Evolutionary conservation across 164 flowering plant genomes (phyloP).

Genomic region (Aristolochia fimbriata): DNA sequence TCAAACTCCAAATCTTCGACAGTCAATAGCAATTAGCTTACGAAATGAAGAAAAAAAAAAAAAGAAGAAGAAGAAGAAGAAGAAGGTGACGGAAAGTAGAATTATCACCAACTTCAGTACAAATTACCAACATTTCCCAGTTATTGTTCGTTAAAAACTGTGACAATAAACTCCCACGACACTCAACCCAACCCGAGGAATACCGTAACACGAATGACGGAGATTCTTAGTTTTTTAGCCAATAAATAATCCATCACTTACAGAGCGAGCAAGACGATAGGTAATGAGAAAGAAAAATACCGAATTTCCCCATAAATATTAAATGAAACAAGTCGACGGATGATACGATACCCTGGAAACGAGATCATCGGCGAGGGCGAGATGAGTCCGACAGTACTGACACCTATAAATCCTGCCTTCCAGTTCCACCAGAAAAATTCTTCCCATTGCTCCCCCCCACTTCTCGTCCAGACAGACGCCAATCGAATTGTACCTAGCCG

Average conservation of each 20-base stretch:
- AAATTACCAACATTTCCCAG: no score
- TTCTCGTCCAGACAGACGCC: not conserved
- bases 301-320: not conserved
- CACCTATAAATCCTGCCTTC: slow-evolving; percentile 46
- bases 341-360: slow-evolving; percentile 42
- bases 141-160: no score
- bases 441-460: slow-evolving; percentile 39
- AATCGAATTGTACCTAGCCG: not conserved
- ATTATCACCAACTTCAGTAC: no score
- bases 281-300: not conserved
- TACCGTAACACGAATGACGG: no score
- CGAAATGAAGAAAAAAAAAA: no score
- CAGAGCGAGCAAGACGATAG: not conserved
- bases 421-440: slow-evolving; percentile 32
- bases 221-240: not conserved
- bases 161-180: no score
- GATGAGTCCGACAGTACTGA: slow-evolving; percentile 49
- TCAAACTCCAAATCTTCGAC: no score
- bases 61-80: no score
- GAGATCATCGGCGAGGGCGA: slow-evolving; percentile 38
- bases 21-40: no score
- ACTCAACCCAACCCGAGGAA: no score
- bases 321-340: not conserved
- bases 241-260: not conserved
- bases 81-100: no score